Conservation (phyloP, 2,329 filamentous ascomycete species). For the Colletotrichum kahawae region DNA sequence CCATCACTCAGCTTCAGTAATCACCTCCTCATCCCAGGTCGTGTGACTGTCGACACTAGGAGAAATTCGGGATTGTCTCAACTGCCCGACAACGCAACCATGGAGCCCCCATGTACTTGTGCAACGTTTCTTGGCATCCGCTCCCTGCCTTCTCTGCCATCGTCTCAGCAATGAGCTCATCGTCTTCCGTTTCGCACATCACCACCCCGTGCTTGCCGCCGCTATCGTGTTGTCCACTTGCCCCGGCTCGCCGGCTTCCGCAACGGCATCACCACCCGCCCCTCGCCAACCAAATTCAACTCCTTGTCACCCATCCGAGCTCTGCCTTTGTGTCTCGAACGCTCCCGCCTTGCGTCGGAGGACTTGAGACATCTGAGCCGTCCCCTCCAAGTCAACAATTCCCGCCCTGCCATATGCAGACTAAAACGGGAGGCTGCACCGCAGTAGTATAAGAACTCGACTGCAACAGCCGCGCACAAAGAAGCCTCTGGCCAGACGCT, state of each 20-base stretch:
- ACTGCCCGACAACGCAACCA: constrained; percentile 12
- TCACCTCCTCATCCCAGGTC: constrained; percentile 3
- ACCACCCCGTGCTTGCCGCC: background rate
- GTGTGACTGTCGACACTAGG: constrained; percentile 18
- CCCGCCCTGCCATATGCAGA: background rate
- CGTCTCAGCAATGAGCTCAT: constrained; percentile 15
- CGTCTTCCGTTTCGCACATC: background rate
- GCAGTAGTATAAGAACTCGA: background rate
- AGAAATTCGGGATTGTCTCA: constrained; percentile 13
- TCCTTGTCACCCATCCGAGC: background rate
- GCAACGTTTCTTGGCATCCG: constrained; percentile 17
- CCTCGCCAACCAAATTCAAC: background rate
- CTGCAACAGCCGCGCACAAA: background rate
- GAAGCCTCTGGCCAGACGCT: background rate
- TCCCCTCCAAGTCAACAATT: background rate
- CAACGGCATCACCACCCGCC: background rate
- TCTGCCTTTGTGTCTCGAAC: background rate
- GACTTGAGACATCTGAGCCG: background rate
- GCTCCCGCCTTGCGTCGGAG: background rate
- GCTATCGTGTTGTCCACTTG: background rate
- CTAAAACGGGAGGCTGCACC: background rate
- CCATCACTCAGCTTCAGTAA: background rate
- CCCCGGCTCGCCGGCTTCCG: background rate
- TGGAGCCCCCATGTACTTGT: constrained; percentile 16
- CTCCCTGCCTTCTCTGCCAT: background rate